A percentile compares a stretch with the other conserved stretches of the same genome.
phyloP scores from a whole-genome alignment of 495 filamentous ascomycete species.

The Xylaria sp. region DNA sequence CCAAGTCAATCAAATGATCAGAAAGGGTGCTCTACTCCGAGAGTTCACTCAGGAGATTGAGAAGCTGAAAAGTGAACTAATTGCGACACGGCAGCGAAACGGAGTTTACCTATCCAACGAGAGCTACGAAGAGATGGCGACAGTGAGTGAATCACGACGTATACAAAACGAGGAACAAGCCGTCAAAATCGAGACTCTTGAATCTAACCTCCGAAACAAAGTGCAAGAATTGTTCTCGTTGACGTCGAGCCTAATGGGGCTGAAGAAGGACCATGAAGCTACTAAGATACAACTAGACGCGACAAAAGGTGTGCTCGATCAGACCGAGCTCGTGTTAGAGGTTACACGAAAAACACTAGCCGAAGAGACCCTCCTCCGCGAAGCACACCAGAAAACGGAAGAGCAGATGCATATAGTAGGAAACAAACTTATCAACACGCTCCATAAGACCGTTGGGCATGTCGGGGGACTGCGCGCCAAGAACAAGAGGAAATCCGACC shows the following conservation, averaged over 20 bases:
- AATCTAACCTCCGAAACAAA: constrained; percentile 86
- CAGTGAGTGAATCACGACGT: constrained; percentile 88
- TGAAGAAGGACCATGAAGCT: constrained; percentile 86
- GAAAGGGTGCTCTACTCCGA: constrained; percentile 86
- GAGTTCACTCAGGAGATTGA: constrained; percentile 96
- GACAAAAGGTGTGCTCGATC: constrained; percentile 79
- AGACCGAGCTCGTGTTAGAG: constrained; percentile 82
- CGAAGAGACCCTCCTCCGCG: constrained; percentile 79
- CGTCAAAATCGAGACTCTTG: constrained; percentile 91
- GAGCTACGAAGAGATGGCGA: constrained; percentile 83
- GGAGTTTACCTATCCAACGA: constrained; percentile 92
- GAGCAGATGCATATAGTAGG: constrained; percentile 74
- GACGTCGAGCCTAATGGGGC: constrained; percentile 79
- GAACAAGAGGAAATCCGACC: constrained; percentile 77
- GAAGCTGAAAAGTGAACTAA: constrained; percentile 89
- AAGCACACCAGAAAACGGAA: constrained; percentile 88
- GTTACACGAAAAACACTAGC: constrained; percentile 75
- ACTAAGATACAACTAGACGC: constrained; percentile 74
- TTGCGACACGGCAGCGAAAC: constrained; percentile 90
- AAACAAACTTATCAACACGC: constrained; percentile 72
- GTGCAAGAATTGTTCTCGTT: constrained; percentile 87
- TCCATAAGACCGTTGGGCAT: constrained; percentile 78
- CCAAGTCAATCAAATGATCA: constrained; percentile 87
- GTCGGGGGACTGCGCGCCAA: constrained; percentile 83
- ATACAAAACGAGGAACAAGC: constrained; percentile 92